These are phyloP conservation scores for Fraxinus anomala DNA, from an alignment of 257 asterid species.

Conservation along the genomic window DNA sequence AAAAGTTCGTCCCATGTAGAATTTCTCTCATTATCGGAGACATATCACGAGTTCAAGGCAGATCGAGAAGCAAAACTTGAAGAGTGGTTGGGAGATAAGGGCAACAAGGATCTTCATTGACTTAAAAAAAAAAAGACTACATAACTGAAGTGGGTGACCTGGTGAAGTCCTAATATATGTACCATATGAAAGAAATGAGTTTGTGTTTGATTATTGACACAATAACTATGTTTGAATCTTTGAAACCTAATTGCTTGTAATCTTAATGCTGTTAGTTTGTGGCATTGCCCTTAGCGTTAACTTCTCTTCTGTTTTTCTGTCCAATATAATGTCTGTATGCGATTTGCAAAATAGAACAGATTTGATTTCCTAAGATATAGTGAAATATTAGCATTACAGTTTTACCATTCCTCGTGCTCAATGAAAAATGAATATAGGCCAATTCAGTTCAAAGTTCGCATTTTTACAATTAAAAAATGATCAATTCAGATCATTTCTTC, in stretches of 20 bases:
- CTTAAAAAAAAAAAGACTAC: conserved; percentile 12
- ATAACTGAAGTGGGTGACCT: conserved; percentile 1
- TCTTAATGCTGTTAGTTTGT: conserved; percentile 13
- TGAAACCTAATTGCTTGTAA: not conserved
- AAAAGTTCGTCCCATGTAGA: conserved; percentile 48
- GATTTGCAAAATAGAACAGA: not conserved
- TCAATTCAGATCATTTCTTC: not conserved
- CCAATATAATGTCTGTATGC: not conserved
- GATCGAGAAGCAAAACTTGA: conserved; percentile 76
- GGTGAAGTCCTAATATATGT: conserved; percentile 18
- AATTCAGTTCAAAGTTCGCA: not conserved
- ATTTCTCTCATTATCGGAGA: conserved; percentile 44
- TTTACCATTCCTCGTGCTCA: not conserved
- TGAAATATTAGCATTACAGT: not conserved
- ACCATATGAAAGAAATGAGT: not conserved
- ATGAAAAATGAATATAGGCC: not conserved
- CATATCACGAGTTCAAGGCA: conserved; percentile 72
- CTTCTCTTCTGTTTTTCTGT: not conserved
- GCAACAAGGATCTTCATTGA: conserved; percentile 13
- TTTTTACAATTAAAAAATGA: not conserved
- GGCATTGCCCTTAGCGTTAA: not conserved
- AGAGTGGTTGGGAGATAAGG: conserved; percentile 69
- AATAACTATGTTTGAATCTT: conserved; percentile 16
- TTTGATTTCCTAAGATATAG: not conserved
- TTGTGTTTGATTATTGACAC: not conserved